phyloP scores from a whole-genome alignment of 345 rosid species.

The Lagerstroemia speciosa region DNA sequence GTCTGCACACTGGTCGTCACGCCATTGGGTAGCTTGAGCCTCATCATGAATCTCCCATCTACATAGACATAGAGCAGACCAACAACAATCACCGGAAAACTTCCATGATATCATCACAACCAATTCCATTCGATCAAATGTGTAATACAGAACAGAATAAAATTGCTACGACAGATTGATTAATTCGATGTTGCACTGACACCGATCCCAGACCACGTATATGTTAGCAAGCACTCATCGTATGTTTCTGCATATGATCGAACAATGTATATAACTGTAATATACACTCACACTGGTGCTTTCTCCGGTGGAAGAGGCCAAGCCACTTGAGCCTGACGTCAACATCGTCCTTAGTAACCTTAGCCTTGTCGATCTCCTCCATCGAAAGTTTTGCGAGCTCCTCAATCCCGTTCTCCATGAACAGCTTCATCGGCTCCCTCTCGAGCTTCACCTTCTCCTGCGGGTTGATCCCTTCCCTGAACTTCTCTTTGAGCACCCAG shows the following conservation, averaged over 20 bases:
- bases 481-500: constrained; percentile 79
- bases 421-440: constrained; percentile 78
- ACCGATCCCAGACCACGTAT: too few species aligned
- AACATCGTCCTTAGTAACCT: constrained; percentile 60
- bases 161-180: too few species aligned
- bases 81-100: neutral
- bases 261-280: neutral
- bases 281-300: constrained; percentile 64
- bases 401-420: constrained; percentile 67
- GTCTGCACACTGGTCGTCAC: constrained; percentile 89
- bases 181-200: too few species aligned
- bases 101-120: neutral
- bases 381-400: constrained; percentile 62
- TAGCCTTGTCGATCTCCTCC: constrained; percentile 61
- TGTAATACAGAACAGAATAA: too few species aligned
- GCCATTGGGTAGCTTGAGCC: constrained; percentile 89
- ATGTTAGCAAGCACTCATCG: too few species aligned
- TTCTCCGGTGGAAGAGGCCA: constrained; percentile 87
- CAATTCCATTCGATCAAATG: too few species aligned
- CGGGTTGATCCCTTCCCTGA: constrained; percentile 71
- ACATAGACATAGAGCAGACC: constrained; percentile 6
- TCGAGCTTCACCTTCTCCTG: constrained; percentile 82
- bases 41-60: constrained; percentile 99
- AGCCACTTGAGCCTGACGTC: constrained; percentile 98
- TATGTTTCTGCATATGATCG: neutral